Base-by-base conservation (phyloP, 2,329 filamentous ascomycete species). In the Knoxdaviesia proteae region DNA sequence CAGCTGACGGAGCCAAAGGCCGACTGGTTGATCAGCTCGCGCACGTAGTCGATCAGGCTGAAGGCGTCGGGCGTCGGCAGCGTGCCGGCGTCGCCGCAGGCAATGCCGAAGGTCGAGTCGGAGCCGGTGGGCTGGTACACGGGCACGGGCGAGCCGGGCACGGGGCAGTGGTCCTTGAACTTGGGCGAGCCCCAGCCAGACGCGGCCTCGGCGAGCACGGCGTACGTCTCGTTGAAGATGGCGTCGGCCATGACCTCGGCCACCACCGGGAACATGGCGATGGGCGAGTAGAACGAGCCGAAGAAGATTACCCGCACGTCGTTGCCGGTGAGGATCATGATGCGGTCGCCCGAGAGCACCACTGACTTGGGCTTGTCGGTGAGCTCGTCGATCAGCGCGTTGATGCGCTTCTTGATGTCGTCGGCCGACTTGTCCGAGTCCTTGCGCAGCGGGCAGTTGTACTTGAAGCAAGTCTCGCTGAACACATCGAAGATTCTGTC, bases 401-500 rank as follows among this genome's bases (percentile, higher is more conserved):
- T 39, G 39, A 64, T 49, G 39, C 53, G 53, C 1, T 36, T 40
- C 29, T 42, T 33, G 44, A 51, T 38, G 31, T 45, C 34, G n/a
- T 39, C 2, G 34, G 39, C 32, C 3, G 43, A 46, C 7, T 33
- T 39, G 20, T 50, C 48, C 6, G 34, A 5, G 4, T 11, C n/a
- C 7, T 40, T 34, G 7, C 40, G 32, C 1, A 50, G 41, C 1
- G 44, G 37, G 35, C 48, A 50, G 0, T 42, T 31, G 6, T 44
- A 33, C 1, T 49, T 44, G 47, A 56, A 61, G 49, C 62, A 65
- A 5, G 54, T 52, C 7, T 52, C 45, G 47, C 56, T 61, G 45
- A 64, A 57, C 34, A 49, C 44, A 9, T 53, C 51, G 32, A 57
- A 47, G 9, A 58, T 48, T 6, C 55, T 46, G 11, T 64, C 56